Conservation (phyloP, 352 stramenopile genomes). For the Phytophthora cactorum region DNA sequence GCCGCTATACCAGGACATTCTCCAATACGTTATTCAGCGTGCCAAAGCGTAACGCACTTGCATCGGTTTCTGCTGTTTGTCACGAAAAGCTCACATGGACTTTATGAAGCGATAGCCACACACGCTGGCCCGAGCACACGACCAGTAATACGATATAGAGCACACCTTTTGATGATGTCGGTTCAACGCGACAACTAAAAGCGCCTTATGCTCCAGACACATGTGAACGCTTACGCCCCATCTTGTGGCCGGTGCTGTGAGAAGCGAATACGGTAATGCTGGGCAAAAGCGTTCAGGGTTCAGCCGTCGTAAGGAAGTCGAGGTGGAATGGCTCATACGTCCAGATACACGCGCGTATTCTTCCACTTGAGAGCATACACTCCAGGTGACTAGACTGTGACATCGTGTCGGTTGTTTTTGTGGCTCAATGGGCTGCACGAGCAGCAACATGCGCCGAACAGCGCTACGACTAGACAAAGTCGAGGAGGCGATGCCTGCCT, state of each 20-base stretch:
- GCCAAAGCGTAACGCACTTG: conserved; percentile 2
- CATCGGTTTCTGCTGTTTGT: conserved; percentile 18
- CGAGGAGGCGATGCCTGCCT: conserved; percentile 26
- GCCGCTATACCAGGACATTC: conserved; percentile 67
- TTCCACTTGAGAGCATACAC: conserved; percentile 2
- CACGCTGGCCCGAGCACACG: conserved; percentile 2
- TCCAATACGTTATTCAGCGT: conserved; percentile 43
- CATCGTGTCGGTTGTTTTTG: conserved; percentile 12
- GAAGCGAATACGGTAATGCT: conserved; percentile 9
- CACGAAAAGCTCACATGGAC: not conserved
- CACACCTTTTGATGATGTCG: conserved; percentile 4
- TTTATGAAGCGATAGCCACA: conserved; percentile 7
- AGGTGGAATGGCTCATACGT: conserved; percentile 30
- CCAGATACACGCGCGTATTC: conserved; percentile 12
- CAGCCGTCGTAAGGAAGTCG: not conserved
- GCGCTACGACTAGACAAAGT: conserved; percentile 28
- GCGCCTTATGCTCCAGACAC: conserved; percentile 7
- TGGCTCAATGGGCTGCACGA: conserved; percentile 38
- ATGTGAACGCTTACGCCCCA: conserved; percentile 9
- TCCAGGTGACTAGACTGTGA: not conserved
- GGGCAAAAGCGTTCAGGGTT: conserved; percentile 24
- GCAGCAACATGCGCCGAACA: conserved; percentile 29
- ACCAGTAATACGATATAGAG: conserved; percentile 38
- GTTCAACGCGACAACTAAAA: conserved; percentile 10
- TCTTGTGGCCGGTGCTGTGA: conserved; percentile 13